Evolutionary conservation across 2,329 filamentous ascomycete species (phyloP), one percentile per base, ranked within the genome.

Genomic region (Cercospora sp.): DNA sequence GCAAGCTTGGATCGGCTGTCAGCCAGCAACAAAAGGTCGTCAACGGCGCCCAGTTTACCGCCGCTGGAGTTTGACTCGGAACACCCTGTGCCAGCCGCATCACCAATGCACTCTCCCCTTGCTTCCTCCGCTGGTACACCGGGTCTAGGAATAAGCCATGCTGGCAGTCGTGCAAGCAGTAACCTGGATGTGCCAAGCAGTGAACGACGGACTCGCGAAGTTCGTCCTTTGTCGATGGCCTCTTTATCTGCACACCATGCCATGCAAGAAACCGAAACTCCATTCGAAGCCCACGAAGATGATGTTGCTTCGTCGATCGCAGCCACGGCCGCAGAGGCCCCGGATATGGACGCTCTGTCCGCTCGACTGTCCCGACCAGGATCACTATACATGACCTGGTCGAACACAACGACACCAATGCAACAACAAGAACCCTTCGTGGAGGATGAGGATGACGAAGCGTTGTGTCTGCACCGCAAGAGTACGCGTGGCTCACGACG

Each of bases 211-310:
- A 63, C 36, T 18, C 42, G 63, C 6, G 63, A 67, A n/a, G 28
- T 68, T 9, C 65, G 65, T 39, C 67, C 66, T 45, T 48, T 71
- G 18, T 72, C 71, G 10, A 60, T 67, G 30, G 42, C 55, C 6
- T 71, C 69, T 18, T 57, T 71, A 4, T 61, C 57, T 23, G 65
- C 60, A 26, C 70, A 69, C 36, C 51, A 64, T 13, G 63, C 69
- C 39, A 62, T 69, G 30, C 60, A 66, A 30, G 69, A 70, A 10
- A 61, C 78, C 20, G 30, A 64, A 23, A 28, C 6, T 45, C 51
- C 51, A 30, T 42, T 59, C 85, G 30, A 81, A 84, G 66, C 78
- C 82, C 62, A 77, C 78, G 69, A 72, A 26, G 68, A 70, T 30
- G 72, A 68, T 26, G n/a, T 72, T 12, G 72, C 66, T 13, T 71